phyloP scores from a whole-genome alignment of 2,329 filamentous ascomycete genomes.

The Epichloe baconii region DNA sequence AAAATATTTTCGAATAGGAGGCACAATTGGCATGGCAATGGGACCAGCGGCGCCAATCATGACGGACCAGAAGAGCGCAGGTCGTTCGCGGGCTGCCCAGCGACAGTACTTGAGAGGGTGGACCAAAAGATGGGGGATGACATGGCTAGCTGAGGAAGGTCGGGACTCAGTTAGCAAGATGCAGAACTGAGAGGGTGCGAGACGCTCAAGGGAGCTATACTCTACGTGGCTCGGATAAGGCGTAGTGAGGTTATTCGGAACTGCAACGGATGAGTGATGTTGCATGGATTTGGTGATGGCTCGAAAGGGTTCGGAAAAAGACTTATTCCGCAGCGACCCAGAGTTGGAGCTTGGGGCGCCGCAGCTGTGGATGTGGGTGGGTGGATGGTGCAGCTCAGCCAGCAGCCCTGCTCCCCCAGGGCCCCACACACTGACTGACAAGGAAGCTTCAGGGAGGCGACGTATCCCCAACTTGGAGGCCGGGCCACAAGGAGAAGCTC shows the following conservation, averaged over 20 bases:
- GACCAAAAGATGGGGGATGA: slow-evolving; percentile 69
- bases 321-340: not conserved
- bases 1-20: slow-evolving; percentile 57
- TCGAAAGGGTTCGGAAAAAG: not conserved
- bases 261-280: not conserved
- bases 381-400: not conserved
- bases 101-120: slow-evolving; percentile 66
- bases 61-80: slow-evolving; percentile 82
- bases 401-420: not conserved
- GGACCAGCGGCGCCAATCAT: slow-evolving; percentile 64
- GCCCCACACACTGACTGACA: not conserved
- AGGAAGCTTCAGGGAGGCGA: slow-evolving; percentile 18
- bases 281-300: not conserved
- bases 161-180: not conserved
- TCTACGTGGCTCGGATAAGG: not conserved
- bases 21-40: slow-evolving; percentile 53
- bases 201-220: not conserved
- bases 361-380: not conserved
- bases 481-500: slow-evolving; percentile 8
- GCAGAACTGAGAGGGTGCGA: not conserved
- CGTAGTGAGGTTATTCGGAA: slow-evolving; percentile 1
- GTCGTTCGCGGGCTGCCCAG: slow-evolving; percentile 80
- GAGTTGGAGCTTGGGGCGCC: no score
- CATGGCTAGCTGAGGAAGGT: slow-evolving; percentile 33
- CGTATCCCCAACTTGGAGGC: slow-evolving; percentile 19